These are phyloP conservation scores for Ustilago xerochloae DNA, from an alignment of 1,284 basidiomycete species.

Conservation along the genomic window DNA sequence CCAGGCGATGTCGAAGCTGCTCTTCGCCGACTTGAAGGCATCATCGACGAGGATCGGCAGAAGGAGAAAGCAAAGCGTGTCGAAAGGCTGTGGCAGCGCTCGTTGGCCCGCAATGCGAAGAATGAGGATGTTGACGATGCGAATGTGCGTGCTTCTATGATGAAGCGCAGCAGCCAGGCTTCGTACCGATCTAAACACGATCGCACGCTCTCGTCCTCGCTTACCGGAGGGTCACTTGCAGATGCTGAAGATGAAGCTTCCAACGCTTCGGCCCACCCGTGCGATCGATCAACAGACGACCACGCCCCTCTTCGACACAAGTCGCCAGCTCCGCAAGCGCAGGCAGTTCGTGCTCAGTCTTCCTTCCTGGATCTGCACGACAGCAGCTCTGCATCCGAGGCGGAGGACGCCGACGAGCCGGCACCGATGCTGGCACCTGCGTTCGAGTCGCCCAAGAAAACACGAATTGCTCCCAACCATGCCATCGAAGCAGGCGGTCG, in stretches of 20 bases:
- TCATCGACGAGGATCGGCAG: slow-evolving; percentile 63
- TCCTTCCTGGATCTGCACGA: slow-evolving; percentile 35
- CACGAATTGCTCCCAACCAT: slow-evolving; percentile 1
- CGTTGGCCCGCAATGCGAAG: slow-evolving; percentile 37
- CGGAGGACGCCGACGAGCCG: background rate
- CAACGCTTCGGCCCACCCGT: slow-evolving; percentile 23
- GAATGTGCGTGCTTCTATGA: background rate
- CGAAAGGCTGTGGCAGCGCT: slow-evolving; percentile 54
- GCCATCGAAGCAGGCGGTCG: background rate
- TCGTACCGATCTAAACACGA: slow-evolving; percentile 22
- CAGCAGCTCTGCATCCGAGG: slow-evolving; percentile 24
- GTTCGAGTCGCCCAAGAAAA: background rate
- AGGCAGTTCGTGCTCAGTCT: slow-evolving; percentile 8
- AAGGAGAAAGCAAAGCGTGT: slow-evolving; percentile 48
- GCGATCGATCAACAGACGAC: slow-evolving; percentile 19
- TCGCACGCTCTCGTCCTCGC: slow-evolving; percentile 26
- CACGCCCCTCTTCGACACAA: background rate
- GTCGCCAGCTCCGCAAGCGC: background rate
- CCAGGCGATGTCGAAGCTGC: slow-evolving; percentile 63
- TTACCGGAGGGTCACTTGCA: slow-evolving; percentile 36
- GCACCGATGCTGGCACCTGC: background rate
- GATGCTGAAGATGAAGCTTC: slow-evolving; percentile 35
- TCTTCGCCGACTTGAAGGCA: slow-evolving; percentile 57
- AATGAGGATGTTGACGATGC: slow-evolving; percentile 1
- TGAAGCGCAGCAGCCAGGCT: slow-evolving; percentile 11